phyloP scores from a whole-genome alignment of 179 eudicot genomes.

The Beta macrorhiza region DNA sequence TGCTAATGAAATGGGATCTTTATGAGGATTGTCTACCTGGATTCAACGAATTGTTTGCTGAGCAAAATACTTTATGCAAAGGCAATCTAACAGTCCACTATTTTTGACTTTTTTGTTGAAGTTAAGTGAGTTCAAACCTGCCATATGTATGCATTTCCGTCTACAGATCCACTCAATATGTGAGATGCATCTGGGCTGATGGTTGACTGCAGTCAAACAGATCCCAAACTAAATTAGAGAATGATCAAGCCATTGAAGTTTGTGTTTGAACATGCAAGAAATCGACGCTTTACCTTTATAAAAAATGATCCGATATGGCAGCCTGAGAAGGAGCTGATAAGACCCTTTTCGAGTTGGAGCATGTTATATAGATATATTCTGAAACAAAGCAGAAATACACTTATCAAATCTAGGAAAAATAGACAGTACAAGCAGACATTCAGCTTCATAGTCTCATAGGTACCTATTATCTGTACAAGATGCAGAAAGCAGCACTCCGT shows the following conservation, averaged over 20 bases:
- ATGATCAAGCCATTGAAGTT: not conserved
- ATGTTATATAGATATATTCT: constrained; percentile 83
- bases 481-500: constrained; percentile 75
- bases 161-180: constrained; percentile 81
- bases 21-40: constrained; percentile 65
- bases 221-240: constrained; percentile 2
- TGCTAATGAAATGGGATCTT: constrained; percentile 56
- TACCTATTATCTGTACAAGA: constrained; percentile 95
- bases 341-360: constrained; percentile 83
- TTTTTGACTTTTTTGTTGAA: not conserved
- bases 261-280: not conserved
- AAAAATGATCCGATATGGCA: constrained; percentile 65
- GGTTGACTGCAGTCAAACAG: constrained; percentile 50
- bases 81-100: not conserved
- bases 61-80: not conserved
- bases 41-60: not conserved
- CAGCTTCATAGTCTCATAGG: not conserved
- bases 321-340: constrained; percentile 73
- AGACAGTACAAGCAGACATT: not conserved
- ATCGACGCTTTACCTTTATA: constrained; percentile 58
- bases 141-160: constrained; percentile 94
- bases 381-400: constrained; percentile 22
- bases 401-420: constrained; percentile 6
- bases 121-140: constrained; percentile 51
- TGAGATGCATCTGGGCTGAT: constrained; percentile 94